These are phyloP conservation scores for Cordia subcordata DNA, from an alignment of 257 asterid genomes.

Conservation along the genomic window DNA sequence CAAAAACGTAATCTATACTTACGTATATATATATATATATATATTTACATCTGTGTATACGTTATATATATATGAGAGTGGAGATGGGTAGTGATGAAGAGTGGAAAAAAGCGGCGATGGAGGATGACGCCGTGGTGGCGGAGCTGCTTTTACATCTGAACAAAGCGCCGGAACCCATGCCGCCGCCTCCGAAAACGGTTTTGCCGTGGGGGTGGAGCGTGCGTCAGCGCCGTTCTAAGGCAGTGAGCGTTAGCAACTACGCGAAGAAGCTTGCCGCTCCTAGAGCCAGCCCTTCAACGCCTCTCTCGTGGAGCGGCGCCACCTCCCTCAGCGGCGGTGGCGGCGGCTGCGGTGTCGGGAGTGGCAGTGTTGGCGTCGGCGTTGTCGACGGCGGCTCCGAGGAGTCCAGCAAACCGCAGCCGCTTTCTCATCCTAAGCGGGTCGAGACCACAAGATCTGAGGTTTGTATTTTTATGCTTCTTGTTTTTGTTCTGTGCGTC, in stretches of 20 bases:
- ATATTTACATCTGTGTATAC: no score
- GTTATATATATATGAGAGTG: not conserved
- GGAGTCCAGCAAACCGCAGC: constrained; percentile 36
- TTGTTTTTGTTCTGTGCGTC: not conserved
- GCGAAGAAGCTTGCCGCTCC: constrained; percentile 25
- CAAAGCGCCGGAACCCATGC: not conserved
- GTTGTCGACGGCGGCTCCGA: constrained; percentile 35
- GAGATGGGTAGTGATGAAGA: constrained; percentile 29
- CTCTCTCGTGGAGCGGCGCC: constrained; percentile 73
- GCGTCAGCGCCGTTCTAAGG: constrained; percentile 67
- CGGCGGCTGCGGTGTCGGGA: constrained; percentile 24
- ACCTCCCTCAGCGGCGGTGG: constrained; percentile 57
- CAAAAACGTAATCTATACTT: not conserved
- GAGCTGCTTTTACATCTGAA: constrained; percentile 44
- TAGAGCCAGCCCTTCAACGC: constrained; percentile 63
- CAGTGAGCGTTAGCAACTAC: constrained; percentile 7
- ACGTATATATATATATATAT: not conserved
- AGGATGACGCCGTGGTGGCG: constrained; percentile 57
- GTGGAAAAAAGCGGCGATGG: constrained; percentile 54
- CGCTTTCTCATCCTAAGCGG: constrained; percentile 18
- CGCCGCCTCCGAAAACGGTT: constrained; percentile 17
- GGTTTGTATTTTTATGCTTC: constrained; percentile 36
- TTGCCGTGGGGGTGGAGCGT: constrained; percentile 56
- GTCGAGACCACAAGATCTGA: constrained; percentile 52
- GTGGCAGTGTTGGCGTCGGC: constrained; percentile 29